phyloP scores from a whole-genome alignment of 768 basidiomycete genomes.

The Xanthoconium purpureum region DNA sequence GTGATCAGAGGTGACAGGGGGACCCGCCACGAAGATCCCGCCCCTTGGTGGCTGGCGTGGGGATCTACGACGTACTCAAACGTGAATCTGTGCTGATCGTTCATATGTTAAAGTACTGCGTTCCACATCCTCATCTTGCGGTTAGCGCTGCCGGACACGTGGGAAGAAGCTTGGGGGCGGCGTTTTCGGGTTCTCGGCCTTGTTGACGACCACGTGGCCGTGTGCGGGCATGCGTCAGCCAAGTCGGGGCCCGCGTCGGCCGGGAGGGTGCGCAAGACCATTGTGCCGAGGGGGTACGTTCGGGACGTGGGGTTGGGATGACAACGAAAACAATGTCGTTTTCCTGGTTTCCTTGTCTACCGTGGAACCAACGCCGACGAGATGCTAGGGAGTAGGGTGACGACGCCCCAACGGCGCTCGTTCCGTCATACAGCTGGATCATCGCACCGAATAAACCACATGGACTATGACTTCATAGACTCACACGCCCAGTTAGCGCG shows the following conservation, averaged over 20 bases:
- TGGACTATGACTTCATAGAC: background rate
- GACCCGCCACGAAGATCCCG: slow-evolving; percentile 11
- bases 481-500: background rate
- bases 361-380: background rate
- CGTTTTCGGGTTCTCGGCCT: background rate
- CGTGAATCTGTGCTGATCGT: slow-evolving; percentile 16
- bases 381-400: slow-evolving; percentile 2
- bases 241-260: no score
- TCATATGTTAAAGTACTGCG: background rate
- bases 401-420: slow-evolving; percentile 6
- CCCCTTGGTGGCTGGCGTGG: background rate
- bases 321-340: background rate
- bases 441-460: background rate
- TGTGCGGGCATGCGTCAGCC: no score
- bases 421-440: background rate
- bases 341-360: slow-evolving; percentile 3
- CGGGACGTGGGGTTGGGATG: background rate
- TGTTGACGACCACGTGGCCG: background rate
- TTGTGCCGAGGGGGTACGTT: background rate
- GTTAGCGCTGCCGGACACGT: background rate
- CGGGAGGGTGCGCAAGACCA: background rate
- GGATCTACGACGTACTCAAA: slow-evolving; percentile 5
- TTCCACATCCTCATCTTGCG: background rate
- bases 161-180: background rate
- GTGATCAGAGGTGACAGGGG: slow-evolving; percentile 14